phyloP scores from a whole-genome alignment of 2,329 filamentous ascomycete genomes.

The Stachybotrys chlorohalonatus region DNA sequence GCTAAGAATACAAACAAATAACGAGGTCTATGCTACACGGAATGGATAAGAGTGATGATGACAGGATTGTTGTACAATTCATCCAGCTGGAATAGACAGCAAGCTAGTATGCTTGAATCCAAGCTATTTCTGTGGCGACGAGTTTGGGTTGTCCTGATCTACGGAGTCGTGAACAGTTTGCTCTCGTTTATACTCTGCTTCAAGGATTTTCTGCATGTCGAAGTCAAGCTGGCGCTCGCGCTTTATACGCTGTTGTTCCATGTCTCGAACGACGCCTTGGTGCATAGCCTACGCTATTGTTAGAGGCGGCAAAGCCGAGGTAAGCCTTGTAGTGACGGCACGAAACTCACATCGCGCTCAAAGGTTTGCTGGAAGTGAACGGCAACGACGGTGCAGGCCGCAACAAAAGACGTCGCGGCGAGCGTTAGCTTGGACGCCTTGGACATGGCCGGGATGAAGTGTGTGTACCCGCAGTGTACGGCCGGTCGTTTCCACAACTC shows the following conservation, averaged over 20 bases:
- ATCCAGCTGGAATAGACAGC: too few relatives aligned
- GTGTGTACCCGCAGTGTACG: too few relatives aligned
- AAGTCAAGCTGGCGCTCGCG: conserved; percentile 89
- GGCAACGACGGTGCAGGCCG: conserved; percentile 67
- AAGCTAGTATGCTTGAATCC: too few relatives aligned
- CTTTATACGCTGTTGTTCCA: conserved; percentile 88
- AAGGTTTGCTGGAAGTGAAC: conserved; percentile 84
- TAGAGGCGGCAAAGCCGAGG: conserved; percentile 4
- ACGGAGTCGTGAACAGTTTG: conserved; percentile 58
- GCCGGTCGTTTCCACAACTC: too few relatives aligned
- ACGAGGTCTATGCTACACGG: too few relatives aligned
- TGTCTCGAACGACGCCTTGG: conserved; percentile 82
- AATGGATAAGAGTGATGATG: too few relatives aligned
- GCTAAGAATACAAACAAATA: too few relatives aligned
- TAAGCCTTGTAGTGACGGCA: not conserved
- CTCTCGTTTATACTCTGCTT: conserved; percentile 82
- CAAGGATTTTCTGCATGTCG: conserved; percentile 76
- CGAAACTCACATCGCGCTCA: conserved; percentile 64
- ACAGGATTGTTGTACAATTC: too few relatives aligned
- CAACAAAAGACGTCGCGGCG: conserved; percentile 64
- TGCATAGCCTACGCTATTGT: conserved; percentile 72
- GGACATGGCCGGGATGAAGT: conserved; percentile 55
- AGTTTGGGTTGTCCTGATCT: conserved; percentile 6
- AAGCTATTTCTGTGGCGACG: not conserved
- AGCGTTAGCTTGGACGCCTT: conserved; percentile 82